A percentile compares a stretch with the other conserved stretches of the same genome.
phyloP scores from a whole-genome alignment of 2,329 filamentous ascomycete species.

The Colletotrichum godetiae region DNA sequence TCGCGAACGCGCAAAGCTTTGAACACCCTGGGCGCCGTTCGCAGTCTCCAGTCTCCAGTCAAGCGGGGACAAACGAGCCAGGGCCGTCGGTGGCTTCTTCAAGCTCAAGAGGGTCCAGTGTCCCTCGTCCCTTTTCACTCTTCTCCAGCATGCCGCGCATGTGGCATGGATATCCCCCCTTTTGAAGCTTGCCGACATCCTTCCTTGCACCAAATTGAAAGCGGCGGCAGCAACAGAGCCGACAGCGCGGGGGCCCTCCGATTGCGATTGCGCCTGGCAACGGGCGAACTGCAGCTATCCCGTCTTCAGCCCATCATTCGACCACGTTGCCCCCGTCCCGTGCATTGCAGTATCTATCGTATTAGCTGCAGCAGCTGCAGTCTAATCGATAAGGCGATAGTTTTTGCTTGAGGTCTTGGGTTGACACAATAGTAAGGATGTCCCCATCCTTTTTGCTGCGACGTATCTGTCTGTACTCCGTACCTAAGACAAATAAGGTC shows the following conservation, averaged over 20 bases:
- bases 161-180: conserved; percentile 1
- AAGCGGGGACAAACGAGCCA: conserved; percentile 7
- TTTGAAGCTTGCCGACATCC: not conserved
- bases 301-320: conserved; percentile 24
- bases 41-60: not conserved
- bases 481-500: not conserved
- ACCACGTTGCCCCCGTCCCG: not conserved
- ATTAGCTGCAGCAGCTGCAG: not conserved
- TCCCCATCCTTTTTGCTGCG: too few species aligned
- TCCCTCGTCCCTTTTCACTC: too few species aligned
- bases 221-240: not conserved
- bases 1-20: conserved; percentile 32
- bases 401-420: too few species aligned
- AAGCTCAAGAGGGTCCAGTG: conserved; percentile 1
- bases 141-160: not conserved
- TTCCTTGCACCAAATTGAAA: conserved; percentile 13
- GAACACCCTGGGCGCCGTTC: conserved; percentile 23
- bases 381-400: not conserved
- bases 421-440: too few species aligned
- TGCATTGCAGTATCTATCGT: not conserved
- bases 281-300: conserved; percentile 36
- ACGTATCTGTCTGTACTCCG: too few species aligned
- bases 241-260: not conserved
- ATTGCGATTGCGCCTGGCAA: not conserved
- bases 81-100: not conserved